Conservation (phyloP, 208 protist genomes). For the Angomonas ambiguus region DNA sequence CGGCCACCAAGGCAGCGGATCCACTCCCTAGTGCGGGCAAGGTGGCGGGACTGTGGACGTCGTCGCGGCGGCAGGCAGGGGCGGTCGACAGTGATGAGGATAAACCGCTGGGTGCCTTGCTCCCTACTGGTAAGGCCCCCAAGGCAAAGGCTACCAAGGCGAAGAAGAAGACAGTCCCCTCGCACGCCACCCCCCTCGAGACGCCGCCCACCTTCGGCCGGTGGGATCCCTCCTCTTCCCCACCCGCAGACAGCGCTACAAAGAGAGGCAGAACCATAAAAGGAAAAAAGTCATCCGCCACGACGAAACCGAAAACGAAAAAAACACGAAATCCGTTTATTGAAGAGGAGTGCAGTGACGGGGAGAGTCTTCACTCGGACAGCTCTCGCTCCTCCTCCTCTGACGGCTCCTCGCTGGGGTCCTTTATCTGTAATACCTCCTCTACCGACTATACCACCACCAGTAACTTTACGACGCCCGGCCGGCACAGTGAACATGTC, state of each 20-base stretch:
- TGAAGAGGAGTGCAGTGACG: conserved; percentile 8
- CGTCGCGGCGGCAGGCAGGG: neutral
- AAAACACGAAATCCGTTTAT: neutral
- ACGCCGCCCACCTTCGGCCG: neutral
- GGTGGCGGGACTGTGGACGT: neutral
- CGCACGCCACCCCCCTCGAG: neutral
- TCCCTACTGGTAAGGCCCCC: neutral
- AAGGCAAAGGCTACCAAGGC: neutral
- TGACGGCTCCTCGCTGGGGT: neutral
- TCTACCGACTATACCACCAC: neutral
- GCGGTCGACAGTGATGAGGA: neutral
- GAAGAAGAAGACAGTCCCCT: too few relatives aligned
- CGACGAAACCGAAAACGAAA: too few relatives aligned
- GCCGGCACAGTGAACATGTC: neutral
- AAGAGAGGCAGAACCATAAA: neutral
- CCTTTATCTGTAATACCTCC: neutral
- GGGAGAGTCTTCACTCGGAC: neutral
- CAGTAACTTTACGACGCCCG: neutral
- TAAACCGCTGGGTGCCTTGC: conserved; percentile 11
- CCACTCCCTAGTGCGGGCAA: neutral
- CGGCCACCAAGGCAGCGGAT: neutral
- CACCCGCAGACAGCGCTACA: too few relatives aligned
- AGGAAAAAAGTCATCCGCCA: neutral
- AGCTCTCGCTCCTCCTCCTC: neutral
- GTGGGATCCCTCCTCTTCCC: too few relatives aligned